Percentiles rank a stretch among this genome's conserved stretches.
phyloP scores from a whole-genome alignment of 805 yeast species.

The Pichia kluyveri region DNA sequence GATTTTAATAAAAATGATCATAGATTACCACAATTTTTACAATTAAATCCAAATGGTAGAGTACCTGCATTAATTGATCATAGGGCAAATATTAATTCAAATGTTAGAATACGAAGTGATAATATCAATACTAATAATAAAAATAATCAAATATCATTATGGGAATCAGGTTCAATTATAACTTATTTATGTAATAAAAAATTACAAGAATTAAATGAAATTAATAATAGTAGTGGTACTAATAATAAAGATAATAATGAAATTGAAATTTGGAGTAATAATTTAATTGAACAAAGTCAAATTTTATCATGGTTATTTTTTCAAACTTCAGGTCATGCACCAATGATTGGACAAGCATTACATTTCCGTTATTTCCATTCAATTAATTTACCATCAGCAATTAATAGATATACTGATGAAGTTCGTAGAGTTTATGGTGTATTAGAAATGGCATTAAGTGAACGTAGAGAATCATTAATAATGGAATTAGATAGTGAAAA shows the following conservation, averaged over 20 bases:
- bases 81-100: slow-evolving; percentile 18
- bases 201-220: slow-evolving; percentile 48
- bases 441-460: slow-evolving; percentile 90
- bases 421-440: slow-evolving; percentile 91
- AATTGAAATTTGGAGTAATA: slow-evolving; percentile 58
- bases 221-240: too few relatives aligned
- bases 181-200: slow-evolving; percentile 69
- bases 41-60: slow-evolving; percentile 93
- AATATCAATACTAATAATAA: too few relatives aligned
- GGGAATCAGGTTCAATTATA: slow-evolving; percentile 95
- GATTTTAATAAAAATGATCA: slow-evolving; percentile 89
- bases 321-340: slow-evolving; percentile 95
- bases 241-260: background rate
- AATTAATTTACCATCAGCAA: slow-evolving; percentile 77
- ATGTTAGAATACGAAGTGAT: background rate
- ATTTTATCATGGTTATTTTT: slow-evolving; percentile 86
- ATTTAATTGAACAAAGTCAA: slow-evolving; percentile 71
- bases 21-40: slow-evolving; percentile 84
- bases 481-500: slow-evolving; percentile 85
- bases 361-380: slow-evolving; percentile 90
- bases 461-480: slow-evolving; percentile 78
- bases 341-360: slow-evolving; percentile 97
- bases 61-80: slow-evolving; percentile 94
- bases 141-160: slow-evolving; percentile 56
- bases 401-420: slow-evolving; percentile 85